Percentiles rank a stretch among this genome's conserved stretches.
Evolutionary conservation across 208 protist species (phyloP).

Genomic region (Trypanosoma vivax): DNA sequence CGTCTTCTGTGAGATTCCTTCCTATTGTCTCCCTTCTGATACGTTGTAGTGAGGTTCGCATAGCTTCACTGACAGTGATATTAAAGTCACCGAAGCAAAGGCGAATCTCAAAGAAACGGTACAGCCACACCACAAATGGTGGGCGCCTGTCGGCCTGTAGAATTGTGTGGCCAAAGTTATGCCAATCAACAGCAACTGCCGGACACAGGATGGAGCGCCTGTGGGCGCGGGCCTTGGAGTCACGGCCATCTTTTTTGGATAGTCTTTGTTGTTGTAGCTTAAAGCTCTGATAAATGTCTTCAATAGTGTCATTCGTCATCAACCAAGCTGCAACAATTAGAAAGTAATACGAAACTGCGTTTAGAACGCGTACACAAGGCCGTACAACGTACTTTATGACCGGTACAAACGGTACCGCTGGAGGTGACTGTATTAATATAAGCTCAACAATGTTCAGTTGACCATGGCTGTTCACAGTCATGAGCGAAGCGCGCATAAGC

Average conservation of each 20-base stretch:
- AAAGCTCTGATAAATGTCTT: constrained; percentile 27
- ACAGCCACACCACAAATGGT: constrained; percentile 37
- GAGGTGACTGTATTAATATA: constrained; percentile 76
- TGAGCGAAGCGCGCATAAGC: constrained; percentile 36
- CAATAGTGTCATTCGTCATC: constrained; percentile 54
- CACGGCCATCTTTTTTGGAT: not conserved
- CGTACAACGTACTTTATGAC: constrained; percentile 65
- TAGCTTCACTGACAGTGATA: constrained; percentile 77
- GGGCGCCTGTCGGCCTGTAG: constrained; percentile 50
- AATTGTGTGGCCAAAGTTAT: constrained; percentile 90
- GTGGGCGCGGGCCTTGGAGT: not conserved
- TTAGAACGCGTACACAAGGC: constrained; percentile 47
- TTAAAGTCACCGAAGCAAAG: constrained; percentile 64
- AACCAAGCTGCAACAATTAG: constrained; percentile 67
- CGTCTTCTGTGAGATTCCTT: constrained; percentile 5
- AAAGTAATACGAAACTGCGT: constrained; percentile 58
- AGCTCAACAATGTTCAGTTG: constrained; percentile 60
- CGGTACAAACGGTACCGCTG: constrained; percentile 74
- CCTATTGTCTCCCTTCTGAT: not conserved
- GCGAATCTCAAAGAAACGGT: constrained; percentile 62
- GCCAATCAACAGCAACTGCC: constrained; percentile 84
- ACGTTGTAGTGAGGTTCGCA: constrained; percentile 31
- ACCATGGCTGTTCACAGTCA: constrained; percentile 65
- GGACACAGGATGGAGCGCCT: constrained; percentile 24
- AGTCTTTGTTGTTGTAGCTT: constrained; percentile 1